Percentiles rank a stretch among this genome's conserved stretches.
Conservation (phyloP, 2,329 filamentous ascomycete genomes). For the Raffaelea deltoideospora region DNA sequence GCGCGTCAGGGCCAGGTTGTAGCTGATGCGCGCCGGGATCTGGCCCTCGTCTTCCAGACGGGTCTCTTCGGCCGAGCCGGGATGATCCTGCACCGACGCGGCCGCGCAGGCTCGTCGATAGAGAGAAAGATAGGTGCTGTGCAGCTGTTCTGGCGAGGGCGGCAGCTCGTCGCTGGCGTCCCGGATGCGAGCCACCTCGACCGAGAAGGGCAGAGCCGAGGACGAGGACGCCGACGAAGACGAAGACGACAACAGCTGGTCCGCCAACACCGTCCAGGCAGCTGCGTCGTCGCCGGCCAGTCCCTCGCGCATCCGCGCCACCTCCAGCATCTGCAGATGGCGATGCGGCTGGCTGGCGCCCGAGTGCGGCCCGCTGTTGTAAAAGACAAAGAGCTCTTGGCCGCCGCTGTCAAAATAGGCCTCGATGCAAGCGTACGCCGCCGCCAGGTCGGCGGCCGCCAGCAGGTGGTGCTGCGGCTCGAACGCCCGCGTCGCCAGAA, state of each 20-base stretch:
- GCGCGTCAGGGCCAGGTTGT: slow-evolving; percentile 47
- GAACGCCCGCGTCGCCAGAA: slow-evolving; percentile 50
- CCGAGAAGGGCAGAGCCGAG: slow-evolving; percentile 5
- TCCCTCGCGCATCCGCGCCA: slow-evolving; percentile 45
- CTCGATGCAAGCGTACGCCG: slow-evolving; percentile 44
- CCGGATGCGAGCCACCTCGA: no score
- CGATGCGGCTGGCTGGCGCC: slow-evolving; percentile 59
- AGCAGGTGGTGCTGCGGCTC: slow-evolving; percentile 50
- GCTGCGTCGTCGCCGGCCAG: slow-evolving; percentile 15
- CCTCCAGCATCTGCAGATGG: slow-evolving; percentile 56
- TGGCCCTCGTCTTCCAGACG: slow-evolving; percentile 11
- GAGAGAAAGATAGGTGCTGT: slow-evolving; percentile 28
- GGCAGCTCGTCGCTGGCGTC: no score
- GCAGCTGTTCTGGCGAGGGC: slow-evolving; percentile 16
- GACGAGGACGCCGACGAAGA: no score
- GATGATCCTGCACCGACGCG: no score
- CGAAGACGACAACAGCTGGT: no score
- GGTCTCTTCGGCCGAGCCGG: no score
- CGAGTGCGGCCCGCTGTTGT: slow-evolving; percentile 54
- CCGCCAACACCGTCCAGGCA: slow-evolving; percentile 35
- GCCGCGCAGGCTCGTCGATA: slow-evolving; percentile 30
- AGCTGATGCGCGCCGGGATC: slow-evolving; percentile 39
- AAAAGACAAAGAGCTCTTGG: slow-evolving; percentile 45
- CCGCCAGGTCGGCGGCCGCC: slow-evolving; percentile 42
- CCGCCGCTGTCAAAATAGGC: slow-evolving; percentile 27